Evolutionary conservation across 2,329 filamentous ascomycete species (phyloP), one percentile per base, ranked within the genome.

Genomic region (Raffaelea deltoideospora): DNA sequence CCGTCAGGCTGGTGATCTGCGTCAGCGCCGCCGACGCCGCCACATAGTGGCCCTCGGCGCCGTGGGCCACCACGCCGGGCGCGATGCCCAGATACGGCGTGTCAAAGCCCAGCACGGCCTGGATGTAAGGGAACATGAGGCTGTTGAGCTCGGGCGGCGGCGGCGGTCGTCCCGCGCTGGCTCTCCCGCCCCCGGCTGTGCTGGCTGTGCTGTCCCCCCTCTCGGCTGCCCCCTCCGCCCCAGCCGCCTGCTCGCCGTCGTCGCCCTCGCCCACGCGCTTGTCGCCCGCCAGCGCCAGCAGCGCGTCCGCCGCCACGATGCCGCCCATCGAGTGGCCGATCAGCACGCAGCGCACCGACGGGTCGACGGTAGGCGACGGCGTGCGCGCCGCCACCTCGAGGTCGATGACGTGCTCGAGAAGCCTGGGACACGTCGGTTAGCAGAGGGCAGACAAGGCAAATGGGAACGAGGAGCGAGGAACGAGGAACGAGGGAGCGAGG

Each of bases 101-200:
- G 58, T 96, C 88, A 53, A 95, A 94, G 35, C 87, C 84, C 33
- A 96, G 69, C 20, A 96, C 73, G 46, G 82, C 88, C 57, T 88
- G 81, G 45, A 96, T 76, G 55, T 86, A 88, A 2, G 88, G 88
- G 54, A 96, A 96, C 79, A 95, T 88, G 53, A 93, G 74, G 23
- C 60, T 58, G 49, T 70, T 78, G 41, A 72, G 60, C 17, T 54
- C 41, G 3, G 47, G 42, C 10, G 48, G 40, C 13, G 48, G 38
- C 41, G 28, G n/a, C 10, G 30, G 26, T 6, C 26, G 26, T n/a
- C n/a, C n/a, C 26, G 6, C 26, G 7, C 10, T 28, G 10, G 10
- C 26, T 14, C n/a, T 14, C 19, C 18, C 29, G 9, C 6, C 5
- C 18, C 13, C 20, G 9, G 28, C 10, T 7, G 11, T 30, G 9